phyloP scores from a whole-genome alignment of 306 rosid genomes.

The Quercus engelmannii region DNA sequence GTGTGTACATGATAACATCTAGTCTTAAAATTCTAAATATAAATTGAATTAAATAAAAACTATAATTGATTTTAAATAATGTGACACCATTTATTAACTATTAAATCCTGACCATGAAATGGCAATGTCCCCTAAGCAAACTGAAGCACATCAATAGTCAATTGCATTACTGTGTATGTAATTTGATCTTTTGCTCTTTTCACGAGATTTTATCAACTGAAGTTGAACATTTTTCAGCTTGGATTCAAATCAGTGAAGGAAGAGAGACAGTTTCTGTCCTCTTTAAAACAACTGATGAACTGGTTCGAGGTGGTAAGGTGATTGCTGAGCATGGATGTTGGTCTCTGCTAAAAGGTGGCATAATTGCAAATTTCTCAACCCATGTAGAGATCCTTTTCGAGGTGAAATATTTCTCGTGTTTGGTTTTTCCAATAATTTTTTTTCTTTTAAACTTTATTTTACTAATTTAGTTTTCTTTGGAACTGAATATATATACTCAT shows the following conservation, averaged over 20 bases:
- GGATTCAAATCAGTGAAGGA: slow-evolving; percentile 72
- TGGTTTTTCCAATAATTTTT: not conserved
- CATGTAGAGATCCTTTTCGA: slow-evolving; percentile 49
- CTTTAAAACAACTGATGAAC: slow-evolving; percentile 30
- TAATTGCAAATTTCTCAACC: slow-evolving; percentile 52
- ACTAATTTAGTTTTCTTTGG: not conserved
- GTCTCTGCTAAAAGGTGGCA: slow-evolving; percentile 71
- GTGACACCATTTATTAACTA: too few species aligned
- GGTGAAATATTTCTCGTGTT: slow-evolving; percentile 33
- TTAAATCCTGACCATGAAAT: too few species aligned
- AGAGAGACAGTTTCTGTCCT: slow-evolving; percentile 48
- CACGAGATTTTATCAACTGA: not conserved
- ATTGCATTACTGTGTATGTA: too few species aligned
- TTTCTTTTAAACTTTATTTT: not conserved
- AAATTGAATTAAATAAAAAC: too few species aligned
- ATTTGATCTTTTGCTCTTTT: not conserved
- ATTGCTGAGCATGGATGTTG: slow-evolving; percentile 64
- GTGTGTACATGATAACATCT: too few species aligned
- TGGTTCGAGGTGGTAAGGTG: slow-evolving; percentile 42
- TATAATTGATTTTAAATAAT: too few species aligned
- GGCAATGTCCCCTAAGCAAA: too few species aligned
- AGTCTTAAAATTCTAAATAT: too few species aligned
- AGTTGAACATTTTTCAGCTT: slow-evolving; percentile 36
- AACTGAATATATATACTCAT: not conserved
- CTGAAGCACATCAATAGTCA: too few species aligned